Evolutionary conservation across 1,284 basidiomycete species (phyloP).

Genomic region (Pseudozyma sp.): DNA sequence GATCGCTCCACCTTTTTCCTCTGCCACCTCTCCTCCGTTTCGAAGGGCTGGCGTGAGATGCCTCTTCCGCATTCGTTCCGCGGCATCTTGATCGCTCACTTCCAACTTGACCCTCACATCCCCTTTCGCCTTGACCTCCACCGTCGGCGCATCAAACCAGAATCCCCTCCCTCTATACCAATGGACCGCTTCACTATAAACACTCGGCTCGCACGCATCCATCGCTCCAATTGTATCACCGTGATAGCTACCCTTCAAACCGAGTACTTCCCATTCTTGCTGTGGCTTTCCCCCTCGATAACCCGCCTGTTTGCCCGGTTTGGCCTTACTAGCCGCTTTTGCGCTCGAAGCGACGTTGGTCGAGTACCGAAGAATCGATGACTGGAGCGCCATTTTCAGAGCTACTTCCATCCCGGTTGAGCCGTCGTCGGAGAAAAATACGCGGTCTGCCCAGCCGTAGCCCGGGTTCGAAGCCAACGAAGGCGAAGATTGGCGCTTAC

Average conservation of each 20-base stretch:
- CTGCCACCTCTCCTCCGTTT: background rate
- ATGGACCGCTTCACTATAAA: slow-evolving; percentile 86
- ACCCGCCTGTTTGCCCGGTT: slow-evolving; percentile 42
- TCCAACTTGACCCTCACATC: slow-evolving; percentile 21
- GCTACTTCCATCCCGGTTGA: slow-evolving; percentile 96
- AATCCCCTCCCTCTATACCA: slow-evolving; percentile 93
- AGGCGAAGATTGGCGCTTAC: slow-evolving; percentile 61
- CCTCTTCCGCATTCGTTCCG: slow-evolving; percentile 15
- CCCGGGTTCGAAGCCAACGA: slow-evolving; percentile 49
- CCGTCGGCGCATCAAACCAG: slow-evolving; percentile 89
- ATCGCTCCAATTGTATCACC: slow-evolving; percentile 98
- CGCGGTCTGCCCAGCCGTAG: slow-evolving; percentile 85
- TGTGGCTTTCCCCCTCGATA: slow-evolving; percentile 44
- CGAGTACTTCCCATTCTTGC: slow-evolving; percentile 80
- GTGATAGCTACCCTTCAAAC: slow-evolving; percentile 93
- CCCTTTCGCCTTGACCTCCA: slow-evolving; percentile 74
- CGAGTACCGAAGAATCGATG: slow-evolving; percentile 52
- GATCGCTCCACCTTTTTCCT: too few species aligned
- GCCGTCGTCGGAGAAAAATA: slow-evolving; percentile 94
- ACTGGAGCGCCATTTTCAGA: slow-evolving; percentile 83
- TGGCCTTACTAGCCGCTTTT: slow-evolving; percentile 24
- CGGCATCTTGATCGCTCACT: slow-evolving; percentile 10
- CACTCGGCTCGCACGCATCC: slow-evolving; percentile 89
- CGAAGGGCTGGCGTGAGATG: slow-evolving; percentile 7
- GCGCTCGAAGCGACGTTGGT: slow-evolving; percentile 18